Percentiles rank a stretch among this genome's conserved stretches.
These are phyloP conservation scores for Botrytis galanthina DNA, from an alignment of 2,329 filamentous ascomycete genomes.

Conservation along the genomic window DNA sequence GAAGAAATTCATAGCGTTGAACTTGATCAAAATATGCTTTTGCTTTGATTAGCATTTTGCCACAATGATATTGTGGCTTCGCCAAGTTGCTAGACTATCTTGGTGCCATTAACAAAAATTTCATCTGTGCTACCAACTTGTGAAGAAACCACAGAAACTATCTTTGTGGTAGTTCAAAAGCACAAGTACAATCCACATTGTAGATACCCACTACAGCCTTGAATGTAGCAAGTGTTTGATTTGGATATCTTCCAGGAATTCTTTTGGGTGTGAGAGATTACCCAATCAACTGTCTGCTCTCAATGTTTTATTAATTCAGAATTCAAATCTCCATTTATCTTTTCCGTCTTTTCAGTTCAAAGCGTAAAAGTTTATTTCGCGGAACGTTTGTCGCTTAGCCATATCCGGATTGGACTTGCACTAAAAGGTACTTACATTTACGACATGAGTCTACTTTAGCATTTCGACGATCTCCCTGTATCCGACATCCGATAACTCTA, in stretches of 20 bases:
- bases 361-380: background rate
- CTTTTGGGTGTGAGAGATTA: background rate
- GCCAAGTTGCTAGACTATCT: background rate
- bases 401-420: background rate
- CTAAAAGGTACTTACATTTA: background rate
- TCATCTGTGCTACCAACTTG: background rate
- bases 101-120: background rate
- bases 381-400: background rate
- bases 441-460: background rate
- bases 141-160: background rate
- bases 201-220: background rate
- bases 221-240: background rate
- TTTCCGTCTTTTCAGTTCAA: background rate
- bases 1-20: background rate
- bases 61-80: background rate
- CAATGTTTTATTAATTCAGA: background rate
- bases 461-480: background rate
- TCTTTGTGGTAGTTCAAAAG: background rate
- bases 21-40: no score
- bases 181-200: background rate
- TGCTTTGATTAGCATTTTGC: background rate
- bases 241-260: background rate
- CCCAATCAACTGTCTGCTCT: background rate
- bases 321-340: background rate
- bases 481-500: background rate